phyloP scores from a whole-genome alignment of 2,329 filamentous ascomycete species.

The Trichophyton benhamiae region DNA sequence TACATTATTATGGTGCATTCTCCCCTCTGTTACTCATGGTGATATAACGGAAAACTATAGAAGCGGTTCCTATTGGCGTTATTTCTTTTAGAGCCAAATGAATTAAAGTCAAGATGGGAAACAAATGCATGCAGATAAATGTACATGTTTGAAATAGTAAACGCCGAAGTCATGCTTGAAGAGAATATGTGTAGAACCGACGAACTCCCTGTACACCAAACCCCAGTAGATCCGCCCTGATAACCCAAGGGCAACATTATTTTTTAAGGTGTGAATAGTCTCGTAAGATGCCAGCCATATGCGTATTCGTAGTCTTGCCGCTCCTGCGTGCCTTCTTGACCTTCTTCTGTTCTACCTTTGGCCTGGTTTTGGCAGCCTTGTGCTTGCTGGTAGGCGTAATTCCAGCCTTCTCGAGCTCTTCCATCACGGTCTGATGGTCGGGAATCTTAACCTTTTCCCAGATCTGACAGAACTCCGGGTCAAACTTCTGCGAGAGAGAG shows the following conservation, averaged over 20 bases:
- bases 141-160: not conserved
- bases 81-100: not conserved
- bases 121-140: not conserved
- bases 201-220: not conserved
- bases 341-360: slow-evolving; percentile 52
- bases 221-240: not conserved
- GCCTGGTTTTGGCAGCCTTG: slow-evolving; percentile 48
- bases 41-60: not conserved
- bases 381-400: slow-evolving; percentile 78
- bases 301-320: slow-evolving; percentile 74
- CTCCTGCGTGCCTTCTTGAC: slow-evolving; percentile 61
- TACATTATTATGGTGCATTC: not conserved
- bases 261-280: slow-evolving; percentile 48
- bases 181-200: not conserved
- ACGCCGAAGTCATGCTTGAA: not conserved
- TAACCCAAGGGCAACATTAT: not conserved
- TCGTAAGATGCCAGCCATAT: slow-evolving; percentile 72
- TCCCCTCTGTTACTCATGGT: not conserved
- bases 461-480: slow-evolving; percentile 68
- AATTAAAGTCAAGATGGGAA: not conserved
- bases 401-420: slow-evolving; percentile 62
- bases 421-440: slow-evolving; percentile 60
- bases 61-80: not conserved
- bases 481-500: slow-evolving; percentile 60
- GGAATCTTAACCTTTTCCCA: slow-evolving; percentile 76